phyloP scores from a whole-genome alignment of 1,284 basidiomycete species.

The Kwoniella shivajii region DNA sequence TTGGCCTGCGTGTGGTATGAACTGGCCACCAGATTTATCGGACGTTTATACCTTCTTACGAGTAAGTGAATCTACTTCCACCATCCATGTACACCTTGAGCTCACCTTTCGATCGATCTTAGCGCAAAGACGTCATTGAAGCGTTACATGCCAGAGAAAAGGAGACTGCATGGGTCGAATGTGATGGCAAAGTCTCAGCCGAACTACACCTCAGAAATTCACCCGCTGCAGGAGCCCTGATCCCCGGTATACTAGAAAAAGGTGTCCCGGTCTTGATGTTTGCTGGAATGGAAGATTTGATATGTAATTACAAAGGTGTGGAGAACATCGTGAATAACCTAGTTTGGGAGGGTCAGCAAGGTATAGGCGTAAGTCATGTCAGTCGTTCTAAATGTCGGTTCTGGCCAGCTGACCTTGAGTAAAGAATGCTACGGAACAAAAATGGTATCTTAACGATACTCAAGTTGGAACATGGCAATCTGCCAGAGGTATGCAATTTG shows the following conservation, averaged over 20 bases:
- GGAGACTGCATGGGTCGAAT: conserved; percentile 86
- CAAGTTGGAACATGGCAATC: conserved; percentile 88
- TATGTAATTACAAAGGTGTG: conserved; percentile 92
- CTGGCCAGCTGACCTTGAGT: too few species aligned
- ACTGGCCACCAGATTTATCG: conserved; percentile 90
- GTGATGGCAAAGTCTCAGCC: conserved; percentile 67
- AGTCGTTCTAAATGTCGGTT: background rate
- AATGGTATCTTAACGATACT: conserved; percentile 76
- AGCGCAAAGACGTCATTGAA: conserved; percentile 76
- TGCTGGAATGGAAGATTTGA: conserved; percentile 92
- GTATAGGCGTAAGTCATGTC: conserved; percentile 75
- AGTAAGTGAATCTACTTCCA: conserved; percentile 57
- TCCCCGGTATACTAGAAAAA: conserved; percentile 74
- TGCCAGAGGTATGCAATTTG: conserved; percentile 89
- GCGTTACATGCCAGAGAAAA: conserved; percentile 82
- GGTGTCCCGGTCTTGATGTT: conserved; percentile 87
- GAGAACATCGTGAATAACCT: conserved; percentile 81
- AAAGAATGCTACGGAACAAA: conserved; percentile 73
- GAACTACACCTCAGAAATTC: conserved; percentile 65
- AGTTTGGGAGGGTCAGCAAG: conserved; percentile 81
- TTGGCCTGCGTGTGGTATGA: conserved; percentile 91
- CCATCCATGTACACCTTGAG: background rate
- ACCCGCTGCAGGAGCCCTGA: conserved; percentile 71
- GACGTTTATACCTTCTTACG: conserved; percentile 78
- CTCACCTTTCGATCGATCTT: background rate